Base-by-base conservation (phyloP, 73 alveolate genomes). In the Paramecium octaurelia region DNA sequence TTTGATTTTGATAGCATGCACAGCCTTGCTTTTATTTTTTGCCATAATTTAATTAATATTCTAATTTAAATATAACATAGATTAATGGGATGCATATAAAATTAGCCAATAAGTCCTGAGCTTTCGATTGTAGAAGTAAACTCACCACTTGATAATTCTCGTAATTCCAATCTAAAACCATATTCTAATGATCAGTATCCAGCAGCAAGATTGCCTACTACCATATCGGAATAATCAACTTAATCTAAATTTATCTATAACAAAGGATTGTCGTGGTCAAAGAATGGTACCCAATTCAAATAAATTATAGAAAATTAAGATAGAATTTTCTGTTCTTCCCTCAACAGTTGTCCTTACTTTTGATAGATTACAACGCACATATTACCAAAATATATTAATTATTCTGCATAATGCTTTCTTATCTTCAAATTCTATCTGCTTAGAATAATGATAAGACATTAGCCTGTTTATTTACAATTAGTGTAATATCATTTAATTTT, bases 1-100 rank as follows among this genome's bases (percentile, higher is more conserved):
- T 46, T 80, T 80, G 16, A 80, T 80, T 80, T 80, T 80, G 34
- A 73, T 20, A 4, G 87, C 87, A 73, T 73, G 87, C 8, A 73
- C 87, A 29, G 87, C 87, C 11, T 73, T 73, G 18, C 87, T 40
- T 73, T 31, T 73, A 29, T 73, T 73, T 73, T 73, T 73, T 73
- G 60, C 87, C 87, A 73, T 73, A 73, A 36, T 36, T 73, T 73
- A 73, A 73, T 64, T 64, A 64, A 64, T 64, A 14, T 64, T 54
- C 69, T 54, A 54, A 54, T 54, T 54, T 7, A 54, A 54, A 18
- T 4, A 35, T 64, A 31, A 64, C 3, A 10, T 64, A 31, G 46
- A 64, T 64, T 31, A 64, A 64, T 64, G 84, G 84, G 44, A 64
- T 21, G 48, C 46, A 64, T 64, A 34, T 64, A 64, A 64, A 64